Conservation (phyloP, 2,329 filamentous ascomycete species). For the Trichophyton schoenleinii region DNA sequence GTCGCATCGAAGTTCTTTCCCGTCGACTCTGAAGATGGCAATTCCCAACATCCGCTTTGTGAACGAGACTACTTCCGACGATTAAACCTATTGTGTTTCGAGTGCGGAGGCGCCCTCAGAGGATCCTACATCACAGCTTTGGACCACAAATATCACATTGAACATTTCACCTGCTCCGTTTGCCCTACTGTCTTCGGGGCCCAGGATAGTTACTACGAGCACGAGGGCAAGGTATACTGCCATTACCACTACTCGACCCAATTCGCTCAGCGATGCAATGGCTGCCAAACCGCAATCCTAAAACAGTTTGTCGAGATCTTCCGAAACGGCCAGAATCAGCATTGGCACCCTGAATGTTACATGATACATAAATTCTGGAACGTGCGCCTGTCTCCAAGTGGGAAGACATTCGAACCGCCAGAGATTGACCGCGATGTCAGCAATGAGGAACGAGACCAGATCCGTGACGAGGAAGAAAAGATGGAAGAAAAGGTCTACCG, state of each 20-base stretch:
- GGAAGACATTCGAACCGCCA: slow-evolving; percentile 37
- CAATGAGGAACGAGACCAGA: slow-evolving; percentile 57
- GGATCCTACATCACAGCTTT: slow-evolving; percentile 97
- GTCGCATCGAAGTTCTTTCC: slow-evolving; percentile 99
- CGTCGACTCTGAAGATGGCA: slow-evolving; percentile 77
- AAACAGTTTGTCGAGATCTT: slow-evolving; percentile 99
- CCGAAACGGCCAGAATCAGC: slow-evolving; percentile 92
- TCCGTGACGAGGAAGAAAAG: slow-evolving; percentile 75
- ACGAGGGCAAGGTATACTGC: slow-evolving; percentile 91
- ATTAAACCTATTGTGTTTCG: slow-evolving; percentile 77
- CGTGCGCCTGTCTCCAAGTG: slow-evolving; percentile 61
- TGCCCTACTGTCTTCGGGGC: slow-evolving; percentile 97
- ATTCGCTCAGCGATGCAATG: slow-evolving; percentile 91
- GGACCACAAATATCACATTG: slow-evolving; percentile 96
- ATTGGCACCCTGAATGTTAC: slow-evolving; percentile 99
- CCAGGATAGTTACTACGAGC: slow-evolving; percentile 97
- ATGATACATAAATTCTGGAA: slow-evolving; percentile 99
- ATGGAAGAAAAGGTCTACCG: slow-evolving; percentile 97
- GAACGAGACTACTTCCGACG: slow-evolving; percentile 96
- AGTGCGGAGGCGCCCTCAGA: slow-evolving; percentile 82
- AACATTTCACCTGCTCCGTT: slow-evolving; percentile 96
- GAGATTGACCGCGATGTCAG: slow-evolving; percentile 45
- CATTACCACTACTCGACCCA: slow-evolving; percentile 98
- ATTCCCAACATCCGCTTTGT: slow-evolving; percentile 78
- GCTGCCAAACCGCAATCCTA: slow-evolving; percentile 89